Conservation (phyloP, 2,329 filamentous ascomycete species). For the Chaetomium olivaceum region DNA sequence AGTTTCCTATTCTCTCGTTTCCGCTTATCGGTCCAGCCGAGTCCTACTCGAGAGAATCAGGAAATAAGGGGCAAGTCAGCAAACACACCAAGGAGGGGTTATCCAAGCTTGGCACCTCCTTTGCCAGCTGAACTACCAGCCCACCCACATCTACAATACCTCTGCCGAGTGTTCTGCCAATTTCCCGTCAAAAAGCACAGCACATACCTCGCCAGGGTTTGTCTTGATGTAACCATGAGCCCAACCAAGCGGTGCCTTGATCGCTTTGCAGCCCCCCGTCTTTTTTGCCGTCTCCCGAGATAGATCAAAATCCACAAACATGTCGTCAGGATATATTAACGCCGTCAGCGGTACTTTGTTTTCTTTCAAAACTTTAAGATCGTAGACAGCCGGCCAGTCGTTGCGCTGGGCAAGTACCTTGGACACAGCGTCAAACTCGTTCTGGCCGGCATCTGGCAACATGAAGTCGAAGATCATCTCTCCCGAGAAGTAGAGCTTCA, state of each 20-base stretch:
- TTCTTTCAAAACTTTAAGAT: slow-evolving; percentile 59
- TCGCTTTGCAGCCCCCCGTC: background rate
- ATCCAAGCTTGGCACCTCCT: background rate
- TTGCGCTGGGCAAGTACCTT: slow-evolving; percentile 56
- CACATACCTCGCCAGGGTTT: slow-evolving; percentile 11
- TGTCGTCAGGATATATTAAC: slow-evolving; percentile 67
- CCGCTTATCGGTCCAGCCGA: background rate
- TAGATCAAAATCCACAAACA: slow-evolving; percentile 70
- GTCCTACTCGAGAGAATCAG: too few species aligned
- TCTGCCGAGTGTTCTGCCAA: too few species aligned
- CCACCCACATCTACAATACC: background rate
- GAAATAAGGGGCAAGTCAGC: slow-evolving; percentile 1
- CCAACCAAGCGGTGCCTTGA: background rate
- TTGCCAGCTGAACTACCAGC: background rate
- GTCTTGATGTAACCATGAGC: slow-evolving; percentile 23
- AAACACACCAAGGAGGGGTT: background rate
- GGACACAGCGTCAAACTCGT: slow-evolving; percentile 56
- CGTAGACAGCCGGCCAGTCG: slow-evolving; percentile 66
- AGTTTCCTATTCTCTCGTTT: background rate
- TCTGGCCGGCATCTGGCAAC: slow-evolving; percentile 62
- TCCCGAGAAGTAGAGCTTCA: slow-evolving; percentile 62
- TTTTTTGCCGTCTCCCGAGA: slow-evolving; percentile 58
- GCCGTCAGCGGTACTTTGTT: slow-evolving; percentile 67
- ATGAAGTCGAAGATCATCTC: slow-evolving; percentile 72
- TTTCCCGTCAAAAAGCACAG: slow-evolving; percentile 14